These are phyloP conservation scores for Misopates orontium DNA, from an alignment of 257 asterid species.

Conservation along the genomic window DNA sequence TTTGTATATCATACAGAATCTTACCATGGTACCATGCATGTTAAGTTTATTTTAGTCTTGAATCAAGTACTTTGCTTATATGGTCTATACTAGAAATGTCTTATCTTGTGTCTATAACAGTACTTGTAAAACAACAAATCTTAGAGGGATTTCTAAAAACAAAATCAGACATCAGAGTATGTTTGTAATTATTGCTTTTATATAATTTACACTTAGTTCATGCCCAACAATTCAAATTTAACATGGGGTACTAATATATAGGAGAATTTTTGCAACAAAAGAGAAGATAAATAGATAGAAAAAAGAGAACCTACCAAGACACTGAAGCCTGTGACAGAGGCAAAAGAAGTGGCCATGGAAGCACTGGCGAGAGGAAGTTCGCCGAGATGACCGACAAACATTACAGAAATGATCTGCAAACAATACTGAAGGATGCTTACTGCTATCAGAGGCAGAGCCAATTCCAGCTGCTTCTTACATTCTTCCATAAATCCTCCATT, in stretches of 20 bases:
- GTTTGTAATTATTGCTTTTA: too few species aligned
- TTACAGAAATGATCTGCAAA: conserved; percentile 54
- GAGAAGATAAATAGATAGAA: neutral
- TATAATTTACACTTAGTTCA: too few species aligned
- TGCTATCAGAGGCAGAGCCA: conserved; percentile 62
- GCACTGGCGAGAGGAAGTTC: conserved; percentile 62
- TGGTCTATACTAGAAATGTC: neutral
- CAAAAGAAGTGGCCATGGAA: conserved; percentile 70
- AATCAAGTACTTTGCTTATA: neutral
- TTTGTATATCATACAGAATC: neutral
- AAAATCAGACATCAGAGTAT: too few species aligned
- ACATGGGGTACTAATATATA: too few species aligned
- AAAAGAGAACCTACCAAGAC: conserved; percentile 43
- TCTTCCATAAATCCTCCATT: conserved; percentile 39
- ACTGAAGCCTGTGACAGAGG: conserved; percentile 67
- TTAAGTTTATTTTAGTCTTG: too few species aligned
- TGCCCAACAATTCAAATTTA: too few species aligned
- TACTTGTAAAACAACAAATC: too few species aligned
- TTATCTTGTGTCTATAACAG: too few species aligned
- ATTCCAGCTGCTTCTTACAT: conserved; percentile 45
- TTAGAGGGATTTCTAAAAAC: too few species aligned
- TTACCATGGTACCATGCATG: neutral
- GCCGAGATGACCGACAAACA: conserved; percentile 75
- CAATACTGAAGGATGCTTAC: conserved; percentile 56
- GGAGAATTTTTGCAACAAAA: too few species aligned